A percentile compares a stretch with the other conserved stretches of the same genome.
Conservation (phyloP, 495 filamentous ascomycete species). For the Aspergillus heteromorphus region DNA sequence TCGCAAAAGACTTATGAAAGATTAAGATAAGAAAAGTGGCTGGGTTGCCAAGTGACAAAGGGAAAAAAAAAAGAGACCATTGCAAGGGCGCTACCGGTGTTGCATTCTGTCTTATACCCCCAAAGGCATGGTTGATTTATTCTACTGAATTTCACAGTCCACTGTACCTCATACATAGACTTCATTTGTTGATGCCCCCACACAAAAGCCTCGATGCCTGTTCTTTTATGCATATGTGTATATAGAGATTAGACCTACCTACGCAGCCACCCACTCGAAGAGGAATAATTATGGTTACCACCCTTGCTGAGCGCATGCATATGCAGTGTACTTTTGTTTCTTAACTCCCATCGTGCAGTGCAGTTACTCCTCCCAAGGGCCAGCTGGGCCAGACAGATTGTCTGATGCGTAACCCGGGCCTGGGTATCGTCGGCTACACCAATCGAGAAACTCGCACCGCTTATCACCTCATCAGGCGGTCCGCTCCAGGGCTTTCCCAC, state of each 20-base stretch:
- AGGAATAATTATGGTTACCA: conserved; percentile 2
- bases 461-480: background rate
- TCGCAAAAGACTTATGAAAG: background rate
- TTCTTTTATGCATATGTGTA: conserved; percentile 18
- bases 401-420: background rate
- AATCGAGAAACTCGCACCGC: background rate
- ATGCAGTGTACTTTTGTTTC: background rate
- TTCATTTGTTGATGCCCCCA: conserved; percentile 9
- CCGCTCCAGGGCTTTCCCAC: background rate
- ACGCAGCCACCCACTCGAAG: conserved; percentile 3
- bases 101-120: conserved; percentile 9
- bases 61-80: conserved; percentile 10
- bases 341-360: background rate
- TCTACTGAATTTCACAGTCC: conserved; percentile 2
- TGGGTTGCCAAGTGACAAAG: conserved; percentile 2
- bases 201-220: conserved; percentile 12
- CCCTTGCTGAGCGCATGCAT: background rate
- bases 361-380: background rate
- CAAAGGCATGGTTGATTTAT: conserved; percentile 3
- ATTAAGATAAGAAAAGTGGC: background rate
- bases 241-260: conserved; percentile 11
- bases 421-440: background rate
- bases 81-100: conserved; percentile 1
- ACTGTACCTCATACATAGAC: conserved; percentile 15
- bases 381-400: background rate